phyloP scores from a whole-genome alignment of 768 basidiomycete genomes.

The Mycena galopus region DNA sequence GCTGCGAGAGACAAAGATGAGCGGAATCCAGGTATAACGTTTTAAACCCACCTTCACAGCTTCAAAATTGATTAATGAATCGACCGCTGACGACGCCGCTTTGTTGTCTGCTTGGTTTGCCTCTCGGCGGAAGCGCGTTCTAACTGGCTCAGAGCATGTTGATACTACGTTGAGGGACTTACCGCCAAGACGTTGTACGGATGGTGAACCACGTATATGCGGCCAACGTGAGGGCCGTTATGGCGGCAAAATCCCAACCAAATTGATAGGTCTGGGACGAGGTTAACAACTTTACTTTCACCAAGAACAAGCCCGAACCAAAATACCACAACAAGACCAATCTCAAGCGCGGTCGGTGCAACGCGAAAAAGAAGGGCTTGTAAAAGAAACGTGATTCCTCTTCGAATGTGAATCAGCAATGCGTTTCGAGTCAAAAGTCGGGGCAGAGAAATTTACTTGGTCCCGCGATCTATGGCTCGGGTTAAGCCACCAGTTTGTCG shows the following conservation, averaged over 20 bases:
- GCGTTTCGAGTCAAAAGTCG: not conserved
- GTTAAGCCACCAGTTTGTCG: constrained; percentile 97
- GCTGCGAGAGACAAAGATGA: constrained; percentile 58
- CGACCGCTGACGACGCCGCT: constrained; percentile 93
- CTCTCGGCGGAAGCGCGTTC: constrained; percentile 92
- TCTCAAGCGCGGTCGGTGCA: constrained; percentile 95
- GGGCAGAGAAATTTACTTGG: constrained; percentile 73
- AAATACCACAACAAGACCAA: constrained; percentile 97
- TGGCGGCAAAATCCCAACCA: constrained; percentile 96
- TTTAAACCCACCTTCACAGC: constrained; percentile 86
- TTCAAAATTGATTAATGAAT: constrained; percentile 97
- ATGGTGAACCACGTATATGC: constrained; percentile 98
- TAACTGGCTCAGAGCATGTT: constrained; percentile 45
- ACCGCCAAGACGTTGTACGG: constrained; percentile 97
- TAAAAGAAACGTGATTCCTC: constrained; percentile 96
- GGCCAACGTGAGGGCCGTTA: constrained; percentile 86
- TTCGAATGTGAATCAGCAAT: constrained; percentile 45
- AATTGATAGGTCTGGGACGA: constrained; percentile 90
- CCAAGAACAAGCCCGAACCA: constrained; percentile 66
- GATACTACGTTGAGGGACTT: constrained; percentile 30
- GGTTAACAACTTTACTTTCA: not conserved
- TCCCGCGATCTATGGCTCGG: constrained; percentile 96
- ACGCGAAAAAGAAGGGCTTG: constrained; percentile 96
- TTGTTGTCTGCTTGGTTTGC: constrained; percentile 98
- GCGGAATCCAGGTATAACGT: not conserved